phyloP scores from a whole-genome alignment of 208 protist species.

The Leishmania gerbilli region DNA sequence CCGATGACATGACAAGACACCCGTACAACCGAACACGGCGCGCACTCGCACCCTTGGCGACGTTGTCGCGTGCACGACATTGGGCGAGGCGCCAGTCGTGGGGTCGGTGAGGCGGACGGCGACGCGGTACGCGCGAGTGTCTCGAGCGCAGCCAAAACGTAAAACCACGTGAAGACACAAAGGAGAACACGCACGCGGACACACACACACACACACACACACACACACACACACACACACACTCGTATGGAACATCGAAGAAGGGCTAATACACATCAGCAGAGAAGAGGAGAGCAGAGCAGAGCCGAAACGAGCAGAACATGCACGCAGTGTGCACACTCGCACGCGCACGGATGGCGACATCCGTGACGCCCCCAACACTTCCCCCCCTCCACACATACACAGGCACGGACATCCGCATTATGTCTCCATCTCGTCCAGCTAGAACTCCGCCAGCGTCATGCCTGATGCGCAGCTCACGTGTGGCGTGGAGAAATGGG shows the following conservation, averaged over 20 bases:
- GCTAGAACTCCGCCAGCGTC: conserved; percentile 20
- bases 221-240: neutral
- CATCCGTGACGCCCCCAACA: neutral
- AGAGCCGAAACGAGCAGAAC: neutral
- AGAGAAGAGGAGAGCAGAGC: neutral
- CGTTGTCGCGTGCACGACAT: neutral
- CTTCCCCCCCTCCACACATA: neutral
- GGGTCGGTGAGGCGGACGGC: neutral
- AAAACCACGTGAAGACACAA: neutral
- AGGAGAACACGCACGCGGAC: neutral
- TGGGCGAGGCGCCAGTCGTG: too few species aligned
- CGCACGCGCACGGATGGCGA: neutral
- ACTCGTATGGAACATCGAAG: neutral
- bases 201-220: neutral
- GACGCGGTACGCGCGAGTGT: neutral
- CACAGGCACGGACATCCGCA: neutral
- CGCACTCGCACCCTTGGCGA: neutral
- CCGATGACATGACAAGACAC: neutral
- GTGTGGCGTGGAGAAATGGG: conserved; percentile 43
- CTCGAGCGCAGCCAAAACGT: neutral
- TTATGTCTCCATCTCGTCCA: neutral
- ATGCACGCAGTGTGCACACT: neutral
- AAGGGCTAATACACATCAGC: neutral
- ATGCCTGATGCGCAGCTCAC: conserved; percentile 22
- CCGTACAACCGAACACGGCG: neutral